Evolutionary conservation across 176 grass and related monocot species (phyloP), one percentile per base, ranked within the genome.

Genomic region (Oryza nivara): DNA sequence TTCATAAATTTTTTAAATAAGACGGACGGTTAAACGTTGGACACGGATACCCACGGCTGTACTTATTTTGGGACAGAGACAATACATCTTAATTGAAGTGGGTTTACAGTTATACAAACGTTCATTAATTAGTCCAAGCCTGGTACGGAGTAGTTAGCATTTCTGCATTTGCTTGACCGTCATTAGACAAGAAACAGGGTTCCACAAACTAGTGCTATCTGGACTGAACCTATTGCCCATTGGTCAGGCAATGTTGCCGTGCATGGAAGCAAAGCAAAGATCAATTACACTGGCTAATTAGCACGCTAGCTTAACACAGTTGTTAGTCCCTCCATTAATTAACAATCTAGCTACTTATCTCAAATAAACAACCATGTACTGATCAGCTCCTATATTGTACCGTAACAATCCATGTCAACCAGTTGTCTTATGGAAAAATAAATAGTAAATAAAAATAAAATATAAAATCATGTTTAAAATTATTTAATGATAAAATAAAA

Each of bases 281-380:
- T n/a, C 58, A 23, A 23, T 23, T 58, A 15, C 25, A 23, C 0
- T 63, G 14, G 1, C 8, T 63, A 43, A 65, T 32, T 25, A 58
- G 12, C 60, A 84, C 25, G 73, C 58, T 32, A 32, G 30, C 30
- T 76, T 75, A 40, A 26, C 51, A 61, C 22, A 16, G 23, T 12
- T 6, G 35, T 36, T 38, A 64, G 15, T 35, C 12, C 4, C 5
- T 7, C 26, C 20, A 67, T 8, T 69, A 32, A 32, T 17, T 60
- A 9, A 25, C 12, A 35, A 12, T 7, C 6, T 9, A 48, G 47
- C 32, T 23, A 65, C 14, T 64, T 65, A 72, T 72, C 36, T 75
- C 84, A 38, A n/a, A 26, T 58, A 58, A 58, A 56, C 52, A 72
- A 72, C 36, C 75, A 75, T 63, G n/a, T n/a, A 23, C n/a, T 22